Percentiles rank a stretch among this genome's conserved stretches.
phyloP scores from a whole-genome alignment of 306 rosid genomes.

The Dicorynia guianensis region DNA sequence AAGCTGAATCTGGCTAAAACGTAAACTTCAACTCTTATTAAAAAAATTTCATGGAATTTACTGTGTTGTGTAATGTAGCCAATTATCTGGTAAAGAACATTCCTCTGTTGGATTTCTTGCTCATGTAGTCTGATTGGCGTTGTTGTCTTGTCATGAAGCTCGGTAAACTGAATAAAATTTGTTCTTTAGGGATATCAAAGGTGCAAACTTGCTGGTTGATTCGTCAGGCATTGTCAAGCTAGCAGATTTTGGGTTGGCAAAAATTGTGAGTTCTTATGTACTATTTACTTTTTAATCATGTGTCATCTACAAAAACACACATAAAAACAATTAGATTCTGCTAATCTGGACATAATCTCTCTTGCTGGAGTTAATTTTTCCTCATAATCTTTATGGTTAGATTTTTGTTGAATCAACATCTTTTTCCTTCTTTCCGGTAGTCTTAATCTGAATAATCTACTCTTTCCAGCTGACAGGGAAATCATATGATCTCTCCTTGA shows the following conservation, averaged over 20 bases:
- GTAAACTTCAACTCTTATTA: background rate
- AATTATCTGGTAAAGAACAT: background rate
- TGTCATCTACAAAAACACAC: background rate
- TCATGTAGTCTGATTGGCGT: background rate
- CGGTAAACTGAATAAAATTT: slow-evolving; percentile 13
- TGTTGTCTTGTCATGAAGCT: background rate
- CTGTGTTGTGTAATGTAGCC: background rate
- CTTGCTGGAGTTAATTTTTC: slow-evolving; percentile 23
- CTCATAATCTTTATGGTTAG: slow-evolving; percentile 6
- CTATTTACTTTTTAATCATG: background rate
- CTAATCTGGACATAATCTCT: slow-evolving; percentile 16
- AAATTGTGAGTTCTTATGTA: slow-evolving; percentile 56
- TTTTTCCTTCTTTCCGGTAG: slow-evolving; percentile 14
- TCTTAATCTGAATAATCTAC: slow-evolving; percentile 40
- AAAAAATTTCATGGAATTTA: background rate
- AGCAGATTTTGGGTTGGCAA: slow-evolving; percentile 86
- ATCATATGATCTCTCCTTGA: slow-evolving; percentile 80
- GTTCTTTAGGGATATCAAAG: slow-evolving; percentile 71
- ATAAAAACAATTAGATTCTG: background rate
- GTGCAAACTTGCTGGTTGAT: slow-evolving; percentile 81
- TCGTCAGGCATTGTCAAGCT: slow-evolving; percentile 70
- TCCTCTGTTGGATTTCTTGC: background rate
- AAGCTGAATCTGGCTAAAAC: slow-evolving; percentile 1
- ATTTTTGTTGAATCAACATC: slow-evolving; percentile 23
- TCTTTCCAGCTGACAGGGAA: slow-evolving; percentile 75